A percentile compares a stretch with the other conserved stretches of the same genome.
These are phyloP conservation scores for Pythium catenulatum DNA, from an alignment of 352 stramenopile genomes.

Conservation along the genomic window DNA sequence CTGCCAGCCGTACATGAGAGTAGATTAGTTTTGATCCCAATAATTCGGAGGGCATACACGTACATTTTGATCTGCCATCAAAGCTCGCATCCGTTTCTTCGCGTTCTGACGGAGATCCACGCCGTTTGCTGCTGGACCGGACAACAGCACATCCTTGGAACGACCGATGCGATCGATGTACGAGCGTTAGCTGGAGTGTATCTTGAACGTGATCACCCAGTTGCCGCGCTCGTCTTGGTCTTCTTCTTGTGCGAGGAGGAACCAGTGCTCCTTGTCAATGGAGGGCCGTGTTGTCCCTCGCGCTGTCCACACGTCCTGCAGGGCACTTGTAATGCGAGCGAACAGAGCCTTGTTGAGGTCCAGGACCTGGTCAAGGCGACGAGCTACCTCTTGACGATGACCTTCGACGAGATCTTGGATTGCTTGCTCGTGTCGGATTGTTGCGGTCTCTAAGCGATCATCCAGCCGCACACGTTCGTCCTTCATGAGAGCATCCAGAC, in stretches of 20 bases:
- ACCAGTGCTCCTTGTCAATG: slow-evolving; percentile 12
- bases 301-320: background rate
- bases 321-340: background rate
- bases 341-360: background rate
- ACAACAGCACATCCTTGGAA: background rate
- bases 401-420: background rate
- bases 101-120: background rate
- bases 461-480: background rate
- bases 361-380: background rate
- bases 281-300: background rate
- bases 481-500: background rate
- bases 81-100: slow-evolving; percentile 5
- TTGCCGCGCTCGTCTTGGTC: background rate
- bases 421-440: background rate
- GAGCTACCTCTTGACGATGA: background rate
- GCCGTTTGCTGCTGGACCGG: slow-evolving; percentile 3
- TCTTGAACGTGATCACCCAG: slow-evolving; percentile 10
- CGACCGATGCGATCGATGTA: slow-evolving; percentile 1
- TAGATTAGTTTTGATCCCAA: background rate
- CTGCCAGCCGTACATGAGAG: background rate
- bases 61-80: background rate
- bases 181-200: background rate
- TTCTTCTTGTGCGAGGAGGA: background rate
- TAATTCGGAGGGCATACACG: background rate
- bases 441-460: background rate